Evolutionary conservation across 1,139 yeast species (phyloP), one percentile per base, ranked within the genome.

Genomic region (Taphrina flavorubra): DNA sequence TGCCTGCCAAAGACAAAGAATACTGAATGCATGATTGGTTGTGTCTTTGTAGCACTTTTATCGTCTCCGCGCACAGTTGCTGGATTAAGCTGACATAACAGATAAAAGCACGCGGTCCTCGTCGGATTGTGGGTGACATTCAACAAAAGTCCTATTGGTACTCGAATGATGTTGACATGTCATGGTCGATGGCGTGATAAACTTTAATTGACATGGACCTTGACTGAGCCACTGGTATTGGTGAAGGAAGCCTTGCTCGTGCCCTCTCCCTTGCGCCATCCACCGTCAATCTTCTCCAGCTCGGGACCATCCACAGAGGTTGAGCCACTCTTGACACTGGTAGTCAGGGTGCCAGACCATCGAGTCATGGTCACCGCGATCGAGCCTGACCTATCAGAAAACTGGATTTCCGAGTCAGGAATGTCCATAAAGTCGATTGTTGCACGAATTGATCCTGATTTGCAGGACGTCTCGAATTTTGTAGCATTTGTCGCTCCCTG

Each of bases 331-430:
- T 42, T 20, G 40, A 42, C 44, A 4, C 36, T 36, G 7, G 66
- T 55, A 2, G 57, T 34, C 36, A 62, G 18, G 49, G 51, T 16
- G 14, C 66, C 66, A 11, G 66, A 62, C 66, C 66, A 62, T 16
- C 18, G 42, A 13, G 25, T 39, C 51, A 44, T 16, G 39, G 37
- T 39, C 25, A 51, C 34, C 6, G n/a, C 49, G 31, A 62, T 53
- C 10, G 66, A 53, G 10, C 66, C 66, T n/a, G 59, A 51, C 13
- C 37, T n/a, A 16, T 42, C 16, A 1, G 20, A 7, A 20, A 62
- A 25, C 31, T 36, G 20, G 37, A 31, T 14, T 8, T 55, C 51
- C 8, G 46, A 49, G 16, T n/a, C 42, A 39, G 25, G 25, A 6
- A 14, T 14, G 20, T 40, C 37, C 49, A 40, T 56, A 20, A 56